Conservation (phyloP, 2,329 filamentous ascomycete genomes). For the Penicillium oxalicum region DNA sequence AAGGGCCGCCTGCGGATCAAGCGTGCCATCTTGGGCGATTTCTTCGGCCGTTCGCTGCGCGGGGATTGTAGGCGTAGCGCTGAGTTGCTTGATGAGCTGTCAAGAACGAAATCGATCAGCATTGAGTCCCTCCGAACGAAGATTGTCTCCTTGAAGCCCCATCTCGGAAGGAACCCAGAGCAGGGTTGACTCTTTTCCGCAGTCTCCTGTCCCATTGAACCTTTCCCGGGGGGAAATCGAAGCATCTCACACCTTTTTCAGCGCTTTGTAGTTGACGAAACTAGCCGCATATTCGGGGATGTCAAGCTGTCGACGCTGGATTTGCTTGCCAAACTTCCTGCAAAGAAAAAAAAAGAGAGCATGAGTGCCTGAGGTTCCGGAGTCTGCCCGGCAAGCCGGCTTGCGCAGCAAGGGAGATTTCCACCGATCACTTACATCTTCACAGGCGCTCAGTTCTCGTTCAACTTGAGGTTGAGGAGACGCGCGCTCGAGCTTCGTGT, state of each 20-base stretch:
- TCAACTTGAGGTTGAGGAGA: not conserved
- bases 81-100: slow-evolving; percentile 97
- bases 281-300: slow-evolving; percentile 98
- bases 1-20: slow-evolving; percentile 77
- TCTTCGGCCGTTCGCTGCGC: slow-evolving; percentile 59
- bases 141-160: not conserved
- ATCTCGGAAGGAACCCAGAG: not conserved
- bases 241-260: slow-evolving; percentile 72
- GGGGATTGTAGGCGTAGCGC: slow-evolving; percentile 76
- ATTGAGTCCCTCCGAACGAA: not conserved
- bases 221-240: too few relatives aligned
- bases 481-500: not conserved
- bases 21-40: slow-evolving; percentile 38
- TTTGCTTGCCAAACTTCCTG: slow-evolving; percentile 99
- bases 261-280: slow-evolving; percentile 98
- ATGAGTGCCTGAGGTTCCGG: too few relatives aligned
- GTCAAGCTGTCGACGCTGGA: slow-evolving; percentile 97
- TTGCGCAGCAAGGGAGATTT: not conserved
- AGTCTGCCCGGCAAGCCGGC: not conserved
- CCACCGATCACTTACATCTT: slow-evolving; percentile 11
- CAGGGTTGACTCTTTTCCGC: not conserved
- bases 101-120: slow-evolving; percentile 25
- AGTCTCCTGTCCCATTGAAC: not conserved
- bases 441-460: slow-evolving; percentile 5
- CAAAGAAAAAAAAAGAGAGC: not conserved